A percentile compares a stretch with the other conserved stretches of the same genome.
Evolutionary conservation across 805 yeast genomes (phyloP).

Genomic region (Metschnikowia bowlesiae): DNA sequence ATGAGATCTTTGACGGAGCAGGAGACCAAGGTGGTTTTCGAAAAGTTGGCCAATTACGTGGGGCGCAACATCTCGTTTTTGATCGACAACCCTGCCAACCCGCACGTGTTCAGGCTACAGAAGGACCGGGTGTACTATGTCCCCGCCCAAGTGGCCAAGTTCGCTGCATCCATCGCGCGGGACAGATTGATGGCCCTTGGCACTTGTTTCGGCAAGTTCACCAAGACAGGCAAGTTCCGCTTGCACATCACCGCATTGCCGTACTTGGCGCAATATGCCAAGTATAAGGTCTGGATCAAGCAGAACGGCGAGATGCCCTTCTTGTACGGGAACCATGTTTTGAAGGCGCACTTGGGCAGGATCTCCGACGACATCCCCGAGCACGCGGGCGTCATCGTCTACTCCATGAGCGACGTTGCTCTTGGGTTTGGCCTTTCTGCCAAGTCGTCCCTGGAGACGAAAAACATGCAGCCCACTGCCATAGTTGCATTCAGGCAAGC

Average conservation of each 20-base stretch:
- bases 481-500: slow-evolving; percentile 96
- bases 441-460: slow-evolving; percentile 82
- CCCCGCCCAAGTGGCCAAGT: slow-evolving; percentile 71
- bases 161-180: slow-evolving; percentile 89
- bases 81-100: slow-evolving; percentile 80
- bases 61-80: slow-evolving; percentile 91
- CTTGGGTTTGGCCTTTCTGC: slow-evolving; percentile 95
- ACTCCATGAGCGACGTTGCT: slow-evolving; percentile 88
- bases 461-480: slow-evolving; percentile 86
- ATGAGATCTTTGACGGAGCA: slow-evolving; percentile 97
- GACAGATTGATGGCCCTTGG: slow-evolving; percentile 89
- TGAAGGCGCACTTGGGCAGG: slow-evolving; percentile 94
- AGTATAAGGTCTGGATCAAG: slow-evolving; percentile 94
- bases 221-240: slow-evolving; percentile 95
- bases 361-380: slow-evolving; percentile 98
- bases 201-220: slow-evolving; percentile 91
- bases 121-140: slow-evolving; percentile 96
- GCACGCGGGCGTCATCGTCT: slow-evolving; percentile 92
- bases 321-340: slow-evolving; percentile 90
- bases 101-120: slow-evolving; percentile 92
- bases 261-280: slow-evolving; percentile 79
- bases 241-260: slow-evolving; percentile 89
- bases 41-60: slow-evolving; percentile 90
- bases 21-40: slow-evolving; percentile 93
- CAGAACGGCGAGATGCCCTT: slow-evolving; percentile 98